Base-by-base conservation (phyloP, 768 basidiomycete species). In the Mycena galericulata region DNA sequence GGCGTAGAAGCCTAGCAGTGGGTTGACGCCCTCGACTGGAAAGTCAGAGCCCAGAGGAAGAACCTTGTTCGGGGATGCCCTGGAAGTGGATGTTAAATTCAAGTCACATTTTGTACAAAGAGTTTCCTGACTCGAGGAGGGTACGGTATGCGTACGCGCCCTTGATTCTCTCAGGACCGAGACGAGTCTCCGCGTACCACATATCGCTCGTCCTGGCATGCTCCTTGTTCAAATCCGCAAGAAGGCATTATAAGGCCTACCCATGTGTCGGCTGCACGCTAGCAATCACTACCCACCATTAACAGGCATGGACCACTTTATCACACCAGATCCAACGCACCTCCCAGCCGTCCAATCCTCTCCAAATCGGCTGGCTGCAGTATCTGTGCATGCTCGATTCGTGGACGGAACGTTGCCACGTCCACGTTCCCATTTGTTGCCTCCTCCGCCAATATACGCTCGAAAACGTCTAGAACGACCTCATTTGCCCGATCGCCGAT, bases 241-340 rank as follows among this genome's bases (percentile, higher is more conserved):
- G 20, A 38, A 57, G 30, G 57, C 15, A 14, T 1, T 36, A 43
- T 40, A 34, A 22, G 17, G 80, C 89, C 79, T 79, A 95, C 88
- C 91, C 95, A 75, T 98, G 96, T 1, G 94, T 96, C 0, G 96
- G 96, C 74, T 98, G 96, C 4, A 97, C 94, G 72, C 95, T 97
- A 6, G 93, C 87, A 73, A 97, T 92, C 24, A 98, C 94, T 96
- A 47, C n/a, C 34, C n/a, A 26, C 53, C 22, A 47, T 61, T 22
- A 24, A 40, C 15, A 57, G 34, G 27, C 14, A 24, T 20, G 4
- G 12, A 11, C 50, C 7, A 47, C n/a, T n/a, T n/a, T n/a, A n/a
- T n/a, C n/a, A 17, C 6, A 30, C 40, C 59, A 20, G 20, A 10
- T 27, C 54, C 22, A 10, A 76, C 88, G 40, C 65, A 92, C 96